These are phyloP conservation scores for Loxodes magnus DNA, from an alignment of 73 alveolate species.

Conservation along the genomic window DNA sequence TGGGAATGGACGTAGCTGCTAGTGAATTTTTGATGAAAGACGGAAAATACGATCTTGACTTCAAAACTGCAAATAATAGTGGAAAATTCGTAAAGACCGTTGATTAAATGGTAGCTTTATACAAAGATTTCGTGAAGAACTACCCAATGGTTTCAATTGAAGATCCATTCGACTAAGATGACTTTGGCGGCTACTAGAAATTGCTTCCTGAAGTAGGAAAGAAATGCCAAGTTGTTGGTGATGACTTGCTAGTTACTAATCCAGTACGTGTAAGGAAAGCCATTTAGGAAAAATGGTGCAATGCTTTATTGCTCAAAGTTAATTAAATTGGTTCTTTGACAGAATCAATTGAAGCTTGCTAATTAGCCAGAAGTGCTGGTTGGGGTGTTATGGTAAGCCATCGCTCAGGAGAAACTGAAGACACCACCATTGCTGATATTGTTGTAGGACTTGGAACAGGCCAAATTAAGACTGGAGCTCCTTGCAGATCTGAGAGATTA, in stretches of 20 bases:
- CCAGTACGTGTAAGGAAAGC: conserved; percentile 79
- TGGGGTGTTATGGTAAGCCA: conserved; percentile 75
- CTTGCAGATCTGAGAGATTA: conserved; percentile 96
- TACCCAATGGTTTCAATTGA: conserved; percentile 93
- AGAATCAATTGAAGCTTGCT: conserved; percentile 90
- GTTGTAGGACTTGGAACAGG: conserved; percentile 96
- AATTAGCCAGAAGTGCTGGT: conserved; percentile 71
- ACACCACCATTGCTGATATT: conserved; percentile 91
- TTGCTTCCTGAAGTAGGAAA: conserved; percentile 57
- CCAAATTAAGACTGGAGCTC: conserved; percentile 96
- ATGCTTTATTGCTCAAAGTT: conserved; percentile 89
- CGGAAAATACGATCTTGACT: conserved; percentile 75
- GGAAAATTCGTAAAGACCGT: conserved; percentile 48
- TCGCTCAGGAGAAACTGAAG: conserved; percentile 97
- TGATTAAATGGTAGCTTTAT: conserved; percentile 56
- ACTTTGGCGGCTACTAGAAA: conserved; percentile 58
- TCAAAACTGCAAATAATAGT: conserved; percentile 70
- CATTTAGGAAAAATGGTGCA: conserved; percentile 73
- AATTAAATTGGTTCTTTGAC: conserved; percentile 92
- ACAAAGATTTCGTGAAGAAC: conserved; percentile 51
- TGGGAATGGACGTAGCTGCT: conserved; percentile 97
- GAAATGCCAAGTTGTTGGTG: conserved; percentile 86
- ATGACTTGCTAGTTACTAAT: conserved; percentile 93
- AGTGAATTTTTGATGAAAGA: conserved; percentile 82
- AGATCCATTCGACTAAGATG: conserved; percentile 96